Evolutionary conservation across 805 yeast species (phyloP), one percentile per base, ranked within the genome.

Genomic region (Candida argentea): DNA sequence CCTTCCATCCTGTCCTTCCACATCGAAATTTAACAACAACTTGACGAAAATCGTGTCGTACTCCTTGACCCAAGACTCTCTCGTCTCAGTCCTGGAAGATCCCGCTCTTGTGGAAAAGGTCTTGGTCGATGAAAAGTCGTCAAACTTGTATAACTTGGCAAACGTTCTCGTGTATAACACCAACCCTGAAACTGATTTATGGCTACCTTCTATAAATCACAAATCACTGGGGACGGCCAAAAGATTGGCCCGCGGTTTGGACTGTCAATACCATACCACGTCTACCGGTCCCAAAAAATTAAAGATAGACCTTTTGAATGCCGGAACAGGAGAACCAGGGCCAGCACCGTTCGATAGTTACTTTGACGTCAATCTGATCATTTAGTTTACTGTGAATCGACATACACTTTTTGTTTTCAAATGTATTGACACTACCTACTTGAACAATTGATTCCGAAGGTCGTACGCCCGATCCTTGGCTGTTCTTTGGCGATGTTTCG

Each of bases 381-480:
- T n/a, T n/a, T n/a, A 16, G n/a, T 24, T 28, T 18, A 12, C 6
- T 11, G 12, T 11, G 12, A 21, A 21, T 6, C 6, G 12, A 21
- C 6, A 21, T 14, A 6, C 10, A 10, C 10, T 11, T 6, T 11
- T 6, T n/a, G 24, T 13, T 13, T 9, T 5, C 7, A 5, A 11
- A 9, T 5, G 7, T 21, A 6, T 14, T 11, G 12, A 11, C 26
- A 53, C 42, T n/a, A n/a, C n/a, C n/a, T n/a, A n/a, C 34, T 58
- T 61, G 37, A 61, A 61, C 17, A 61, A 46, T 30, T 45, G 44
- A 39, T 61, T 61, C 24, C 50, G 44, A 31, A 54, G 40, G 38
- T 61, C 68, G 31, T 35, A 56, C 32, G 57, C 62, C 28, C 68
- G 45, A 39, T 61, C 68, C 36, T 60, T 61, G 13, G 68, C 68